These are phyloP conservation scores for Viridothelium virens DNA, from an alignment of 495 filamentous ascomycete species.

Conservation along the genomic window DNA sequence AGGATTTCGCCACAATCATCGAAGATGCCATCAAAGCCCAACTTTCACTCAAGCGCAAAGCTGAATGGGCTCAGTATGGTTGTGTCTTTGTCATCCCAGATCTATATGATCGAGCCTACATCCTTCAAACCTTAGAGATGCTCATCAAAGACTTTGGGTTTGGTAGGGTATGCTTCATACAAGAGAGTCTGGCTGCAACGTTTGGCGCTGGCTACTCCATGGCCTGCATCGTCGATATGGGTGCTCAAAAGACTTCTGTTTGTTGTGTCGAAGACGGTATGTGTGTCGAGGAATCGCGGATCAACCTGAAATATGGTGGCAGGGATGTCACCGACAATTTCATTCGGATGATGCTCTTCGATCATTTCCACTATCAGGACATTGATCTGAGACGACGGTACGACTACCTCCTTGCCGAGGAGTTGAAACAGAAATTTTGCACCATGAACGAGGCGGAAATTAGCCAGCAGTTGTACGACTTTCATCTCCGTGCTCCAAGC, in stretches of 20 bases:
- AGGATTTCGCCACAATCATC: conserved; percentile 79
- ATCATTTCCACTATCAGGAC: conserved; percentile 86
- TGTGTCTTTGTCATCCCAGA: conserved; percentile 95
- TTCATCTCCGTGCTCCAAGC: conserved; percentile 79
- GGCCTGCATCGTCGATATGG: conserved; percentile 91
- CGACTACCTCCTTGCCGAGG: conserved; percentile 88
- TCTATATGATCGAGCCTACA: conserved; percentile 87
- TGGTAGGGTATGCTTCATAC: conserved; percentile 80
- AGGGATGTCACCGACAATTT: conserved; percentile 89
- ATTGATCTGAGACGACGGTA: conserved; percentile 86
- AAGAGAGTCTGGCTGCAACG: conserved; percentile 87
- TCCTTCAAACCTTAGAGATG: conserved; percentile 73
- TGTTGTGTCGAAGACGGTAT: conserved; percentile 97
- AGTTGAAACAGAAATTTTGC: conserved; percentile 83
- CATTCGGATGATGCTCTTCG: conserved; percentile 92
- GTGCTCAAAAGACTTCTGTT: conserved; percentile 95
- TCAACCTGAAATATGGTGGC: conserved; percentile 92
- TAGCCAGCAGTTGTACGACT: conserved; percentile 70
- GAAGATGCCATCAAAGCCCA: conserved; percentile 80
- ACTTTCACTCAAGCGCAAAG: conserved; percentile 65
- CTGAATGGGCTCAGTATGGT: conserved; percentile 80
- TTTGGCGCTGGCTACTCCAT: conserved; percentile 93
- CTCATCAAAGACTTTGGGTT: conserved; percentile 84
- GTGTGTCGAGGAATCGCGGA: conserved; percentile 79
- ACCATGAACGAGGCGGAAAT: conserved; percentile 80